Evolutionary conservation across 208 protist genomes (phyloP).

Genomic region (Spongospora subterranea): DNA sequence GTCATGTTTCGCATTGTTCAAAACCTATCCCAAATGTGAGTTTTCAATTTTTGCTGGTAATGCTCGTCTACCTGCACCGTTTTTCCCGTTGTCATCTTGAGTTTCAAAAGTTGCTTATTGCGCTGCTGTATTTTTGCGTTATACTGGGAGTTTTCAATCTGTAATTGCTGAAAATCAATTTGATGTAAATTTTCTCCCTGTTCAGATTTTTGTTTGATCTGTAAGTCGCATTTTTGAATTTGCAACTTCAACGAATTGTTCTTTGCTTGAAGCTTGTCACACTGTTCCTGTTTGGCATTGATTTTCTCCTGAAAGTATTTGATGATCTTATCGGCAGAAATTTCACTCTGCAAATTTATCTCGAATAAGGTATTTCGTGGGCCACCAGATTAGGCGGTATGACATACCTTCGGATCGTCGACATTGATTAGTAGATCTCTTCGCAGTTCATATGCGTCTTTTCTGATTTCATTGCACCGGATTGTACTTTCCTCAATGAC

Average conservation of each 20-base stretch:
- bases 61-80: slow-evolving; percentile 80
- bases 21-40: background rate
- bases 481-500: slow-evolving; percentile 68
- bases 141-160: slow-evolving; percentile 93
- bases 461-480: slow-evolving; percentile 68
- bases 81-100: slow-evolving; percentile 90
- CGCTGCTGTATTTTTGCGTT: slow-evolving; percentile 89
- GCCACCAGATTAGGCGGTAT: background rate
- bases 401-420: slow-evolving; percentile 68
- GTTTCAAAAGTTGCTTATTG: slow-evolving; percentile 87
- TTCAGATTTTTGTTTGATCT: slow-evolving; percentile 84
- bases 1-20: slow-evolving; percentile 84
- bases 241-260: slow-evolving; percentile 77
- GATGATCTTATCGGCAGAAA: slow-evolving; percentile 81
- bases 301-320: slow-evolving; percentile 81
- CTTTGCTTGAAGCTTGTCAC: slow-evolving; percentile 86
- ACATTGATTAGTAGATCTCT: slow-evolving; percentile 71
- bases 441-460: slow-evolving; percentile 73
- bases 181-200: slow-evolving; percentile 87
- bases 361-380: too few relatives aligned
- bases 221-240: slow-evolving; percentile 82
- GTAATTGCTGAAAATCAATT: slow-evolving; percentile 92
- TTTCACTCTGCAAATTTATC: slow-evolving; percentile 48
- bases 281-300: slow-evolving; percentile 77
- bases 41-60: background rate